These are phyloP conservation scores for Cornus kousa DNA, from an alignment of 148 eudicot genomes.

Conservation along the genomic window DNA sequence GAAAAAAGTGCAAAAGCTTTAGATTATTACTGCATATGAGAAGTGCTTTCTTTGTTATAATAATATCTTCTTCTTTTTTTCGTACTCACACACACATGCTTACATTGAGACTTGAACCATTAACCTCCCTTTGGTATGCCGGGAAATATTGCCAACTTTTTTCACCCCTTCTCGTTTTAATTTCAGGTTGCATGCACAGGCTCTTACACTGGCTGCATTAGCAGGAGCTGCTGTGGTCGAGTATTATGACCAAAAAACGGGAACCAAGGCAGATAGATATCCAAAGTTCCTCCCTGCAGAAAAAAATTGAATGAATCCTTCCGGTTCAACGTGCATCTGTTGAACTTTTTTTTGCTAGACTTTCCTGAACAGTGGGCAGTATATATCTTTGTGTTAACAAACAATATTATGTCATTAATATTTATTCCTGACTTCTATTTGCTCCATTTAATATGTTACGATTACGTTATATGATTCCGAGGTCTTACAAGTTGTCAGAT, in stretches of 20 bases:
- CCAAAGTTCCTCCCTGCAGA: constrained; percentile 41
- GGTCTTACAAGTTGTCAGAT: too few species aligned
- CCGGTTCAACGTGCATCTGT: background rate
- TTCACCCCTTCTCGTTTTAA: background rate
- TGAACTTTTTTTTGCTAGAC: background rate
- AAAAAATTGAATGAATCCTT: constrained; percentile 27
- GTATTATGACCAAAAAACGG: constrained; percentile 56
- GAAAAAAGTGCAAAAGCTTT: background rate
- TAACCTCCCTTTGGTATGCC: too few species aligned
- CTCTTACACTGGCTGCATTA: constrained; percentile 79
- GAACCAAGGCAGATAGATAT: constrained; percentile 42
- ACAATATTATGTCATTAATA: background rate
- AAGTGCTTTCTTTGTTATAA: background rate
- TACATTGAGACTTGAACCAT: too few species aligned
- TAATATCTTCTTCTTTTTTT: too few species aligned
- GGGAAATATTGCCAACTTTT: background rate
- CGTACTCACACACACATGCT: too few species aligned
- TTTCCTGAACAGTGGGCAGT: background rate
- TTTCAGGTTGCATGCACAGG: constrained; percentile 77
- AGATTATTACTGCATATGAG: background rate
- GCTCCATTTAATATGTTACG: background rate
- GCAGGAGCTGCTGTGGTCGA: constrained; percentile 78
- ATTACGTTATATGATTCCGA: background rate
- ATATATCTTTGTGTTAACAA: background rate
- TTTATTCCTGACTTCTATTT: background rate